Evolutionary conservation across 176 grass and related monocot species (phyloP).

Genomic region (Puccinellia tenuiflora): DNA sequence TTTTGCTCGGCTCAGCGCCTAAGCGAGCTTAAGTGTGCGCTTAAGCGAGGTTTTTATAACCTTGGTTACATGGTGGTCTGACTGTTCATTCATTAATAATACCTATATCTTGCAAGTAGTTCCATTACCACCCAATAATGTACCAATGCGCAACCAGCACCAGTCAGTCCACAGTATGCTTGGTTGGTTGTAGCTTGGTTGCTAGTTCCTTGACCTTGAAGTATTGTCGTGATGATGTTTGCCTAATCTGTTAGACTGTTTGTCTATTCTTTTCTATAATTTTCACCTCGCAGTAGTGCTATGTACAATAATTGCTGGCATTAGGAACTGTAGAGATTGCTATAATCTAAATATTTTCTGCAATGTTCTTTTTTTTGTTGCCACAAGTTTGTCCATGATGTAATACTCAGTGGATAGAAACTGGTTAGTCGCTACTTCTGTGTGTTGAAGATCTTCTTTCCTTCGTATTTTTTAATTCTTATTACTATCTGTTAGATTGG

Average conservation of each 20-base stretch:
- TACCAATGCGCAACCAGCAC: background rate
- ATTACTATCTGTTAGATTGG: slow-evolving; percentile 2
- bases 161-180: background rate
- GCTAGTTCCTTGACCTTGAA: background rate
- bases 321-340: background rate
- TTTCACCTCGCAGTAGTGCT: background rate
- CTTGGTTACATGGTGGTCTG: slow-evolving; percentile 16
- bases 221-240: background rate
- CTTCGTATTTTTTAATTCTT: background rate
- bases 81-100: background rate
- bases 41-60: too few relatives aligned
- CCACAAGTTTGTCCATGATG: background rate
- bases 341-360: background rate
- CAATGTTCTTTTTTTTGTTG: background rate
- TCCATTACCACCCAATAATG: background rate
- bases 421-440: background rate
- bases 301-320: background rate
- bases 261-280: background rate
- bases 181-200: background rate
- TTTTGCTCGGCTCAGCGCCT: too few relatives aligned
- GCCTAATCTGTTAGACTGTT: background rate
- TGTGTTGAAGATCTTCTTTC: background rate
- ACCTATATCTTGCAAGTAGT: background rate
- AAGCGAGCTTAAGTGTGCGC: too few relatives aligned
- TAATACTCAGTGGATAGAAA: background rate